Percentiles rank a stretch among this genome's conserved stretches.
These are phyloP conservation scores for Pezicula radicicola DNA, from an alignment of 2,329 filamentous ascomycete species.

Conservation along the genomic window DNA sequence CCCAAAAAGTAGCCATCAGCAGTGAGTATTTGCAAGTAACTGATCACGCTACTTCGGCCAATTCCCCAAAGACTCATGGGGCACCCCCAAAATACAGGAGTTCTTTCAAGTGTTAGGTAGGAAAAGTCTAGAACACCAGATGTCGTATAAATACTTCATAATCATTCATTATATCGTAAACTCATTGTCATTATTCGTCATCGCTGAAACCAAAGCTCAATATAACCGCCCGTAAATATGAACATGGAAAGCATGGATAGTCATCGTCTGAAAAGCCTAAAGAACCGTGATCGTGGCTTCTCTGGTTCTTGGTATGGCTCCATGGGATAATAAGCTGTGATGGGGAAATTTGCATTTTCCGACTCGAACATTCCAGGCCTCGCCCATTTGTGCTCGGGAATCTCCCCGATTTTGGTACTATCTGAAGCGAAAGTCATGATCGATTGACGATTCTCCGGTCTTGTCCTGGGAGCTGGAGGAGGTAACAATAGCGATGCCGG, in stretches of 20 bases:
- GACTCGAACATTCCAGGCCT: neutral
- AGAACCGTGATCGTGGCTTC: constrained; percentile 17
- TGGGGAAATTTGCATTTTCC: constrained; percentile 10
- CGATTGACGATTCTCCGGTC: constrained; percentile 20
- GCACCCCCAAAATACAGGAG: too few species aligned
- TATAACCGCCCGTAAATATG: too few species aligned
- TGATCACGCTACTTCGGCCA: too few species aligned
- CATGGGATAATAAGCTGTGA: constrained; percentile 18
- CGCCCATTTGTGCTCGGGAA: constrained; percentile 26
- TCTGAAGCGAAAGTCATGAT: constrained; percentile 37
- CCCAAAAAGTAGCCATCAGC: too few species aligned
- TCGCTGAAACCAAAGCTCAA: too few species aligned
- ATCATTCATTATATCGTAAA: too few species aligned
- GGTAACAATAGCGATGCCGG: neutral
- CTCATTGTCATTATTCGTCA: too few species aligned
- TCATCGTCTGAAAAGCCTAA: constrained; percentile 17
- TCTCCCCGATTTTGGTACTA: constrained; percentile 44
- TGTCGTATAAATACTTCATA: too few species aligned
- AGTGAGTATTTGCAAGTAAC: too few species aligned
- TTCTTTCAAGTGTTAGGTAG: too few species aligned
- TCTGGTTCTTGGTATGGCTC: constrained; percentile 16
- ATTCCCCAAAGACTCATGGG: too few species aligned
- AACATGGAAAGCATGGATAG: neutral
- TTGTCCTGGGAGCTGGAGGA: neutral
- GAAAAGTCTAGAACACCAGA: too few species aligned